Evolutionary conservation across 768 basidiomycete species (phyloP).

Genomic region (Lentinula lateritia): DNA sequence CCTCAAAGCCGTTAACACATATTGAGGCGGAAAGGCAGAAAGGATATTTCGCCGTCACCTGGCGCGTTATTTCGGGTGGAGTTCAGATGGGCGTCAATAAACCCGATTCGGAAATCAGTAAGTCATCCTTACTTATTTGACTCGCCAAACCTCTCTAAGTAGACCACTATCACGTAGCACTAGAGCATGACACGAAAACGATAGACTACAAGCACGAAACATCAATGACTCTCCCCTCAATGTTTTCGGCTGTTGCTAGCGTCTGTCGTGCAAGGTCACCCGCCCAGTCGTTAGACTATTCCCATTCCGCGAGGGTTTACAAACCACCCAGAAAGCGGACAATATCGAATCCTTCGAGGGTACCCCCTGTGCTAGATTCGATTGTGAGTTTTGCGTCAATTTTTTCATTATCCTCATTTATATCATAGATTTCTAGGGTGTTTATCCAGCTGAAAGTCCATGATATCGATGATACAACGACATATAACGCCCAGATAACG

Average conservation of each 20-base stretch:
- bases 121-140: background rate
- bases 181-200: background rate
- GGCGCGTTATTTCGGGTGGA: constrained; percentile 77
- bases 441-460: background rate
- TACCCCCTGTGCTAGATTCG: background rate
- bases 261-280: background rate
- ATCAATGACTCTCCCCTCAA: background rate
- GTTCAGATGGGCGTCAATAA: constrained; percentile 47
- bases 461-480: background rate
- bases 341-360: background rate
- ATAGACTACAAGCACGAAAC: background rate
- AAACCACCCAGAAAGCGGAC: background rate
- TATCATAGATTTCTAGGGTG: background rate
- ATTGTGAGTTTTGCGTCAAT: background rate
- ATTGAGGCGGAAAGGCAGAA: constrained; percentile 35
- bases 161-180: too few relatives aligned
- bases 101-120: background rate
- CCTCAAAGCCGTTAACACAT: constrained; percentile 20
- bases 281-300: background rate
- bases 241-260: background rate
- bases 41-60: constrained; percentile 59
- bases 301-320: background rate
- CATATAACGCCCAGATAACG: too few relatives aligned
- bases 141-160: background rate
- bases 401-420: background rate